Evolutionary conservation across 2,329 filamentous ascomycete species (phyloP).

Genomic region (Pseudohalonectria lignicola): DNA sequence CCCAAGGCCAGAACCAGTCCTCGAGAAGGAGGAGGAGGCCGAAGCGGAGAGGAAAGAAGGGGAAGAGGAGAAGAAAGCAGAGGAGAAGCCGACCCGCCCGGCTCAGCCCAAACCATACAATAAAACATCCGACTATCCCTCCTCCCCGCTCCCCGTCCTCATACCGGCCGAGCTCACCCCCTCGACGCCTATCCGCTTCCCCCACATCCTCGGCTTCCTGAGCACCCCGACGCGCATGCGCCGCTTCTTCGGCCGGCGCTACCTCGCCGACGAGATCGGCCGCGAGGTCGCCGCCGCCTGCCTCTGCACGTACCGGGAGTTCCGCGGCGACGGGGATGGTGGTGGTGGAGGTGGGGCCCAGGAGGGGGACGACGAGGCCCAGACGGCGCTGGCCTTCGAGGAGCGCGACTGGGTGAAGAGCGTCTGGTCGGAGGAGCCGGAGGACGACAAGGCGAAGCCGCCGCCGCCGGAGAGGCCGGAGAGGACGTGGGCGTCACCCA

Average conservation of each 20-base stretch:
- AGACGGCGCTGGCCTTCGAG: conserved; percentile 55
- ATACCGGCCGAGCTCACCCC: conserved; percentile 65
- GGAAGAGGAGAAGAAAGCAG: conserved; percentile 27
- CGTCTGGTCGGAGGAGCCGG: conserved; percentile 46
- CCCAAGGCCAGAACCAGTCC: conserved; percentile 7
- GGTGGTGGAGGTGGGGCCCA: too few species aligned
- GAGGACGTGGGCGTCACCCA: conserved; percentile 62
- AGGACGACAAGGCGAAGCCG: conserved; percentile 8
- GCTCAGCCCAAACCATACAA: conserved; percentile 66
- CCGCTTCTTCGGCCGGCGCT: conserved; percentile 76
- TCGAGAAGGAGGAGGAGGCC: conserved; percentile 6
- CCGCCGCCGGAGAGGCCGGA: conserved; percentile 42
- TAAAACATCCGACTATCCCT: conserved; percentile 57
- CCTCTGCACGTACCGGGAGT: conserved; percentile 47
- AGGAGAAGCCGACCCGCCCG: conserved; percentile 45
- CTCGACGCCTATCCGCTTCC: conserved; percentile 62
- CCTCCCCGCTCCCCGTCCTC: conserved; percentile 49
- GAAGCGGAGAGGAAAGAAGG: conserved; percentile 26
- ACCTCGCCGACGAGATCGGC: conserved; percentile 79
- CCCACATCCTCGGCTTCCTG: conserved; percentile 84
- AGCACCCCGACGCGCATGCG: conserved; percentile 80
- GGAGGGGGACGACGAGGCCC: conserved; percentile 52
- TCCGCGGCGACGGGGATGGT: conserved; percentile 25
- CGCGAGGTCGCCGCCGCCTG: conserved; percentile 80
- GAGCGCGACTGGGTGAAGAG: conserved; percentile 78